Evolutionary conservation across 345 rosid genomes (phyloP), one percentile per base, ranked within the genome.

Genomic region (Cardamine chenopodiifolia): DNA sequence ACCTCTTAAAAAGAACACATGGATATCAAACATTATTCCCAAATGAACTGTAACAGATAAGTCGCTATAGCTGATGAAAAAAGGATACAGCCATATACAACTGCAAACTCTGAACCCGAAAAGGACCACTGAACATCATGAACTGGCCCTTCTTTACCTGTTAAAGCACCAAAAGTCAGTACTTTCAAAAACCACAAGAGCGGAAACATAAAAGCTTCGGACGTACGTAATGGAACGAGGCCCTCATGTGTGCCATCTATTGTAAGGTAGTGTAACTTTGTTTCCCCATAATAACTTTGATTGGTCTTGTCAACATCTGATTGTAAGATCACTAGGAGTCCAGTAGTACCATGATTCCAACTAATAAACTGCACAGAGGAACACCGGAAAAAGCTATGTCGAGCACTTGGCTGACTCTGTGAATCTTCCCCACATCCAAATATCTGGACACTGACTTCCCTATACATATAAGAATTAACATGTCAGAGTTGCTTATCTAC

Each of bases 81-180:
- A 85, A 87, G 98, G 97, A 94, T 94, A 94, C 97, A 94, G 35
- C 98, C 97, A 82, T 94, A 94, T 73, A 89, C 95, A 79, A 91
- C 97, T 65, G 97, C 97, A 82, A 94, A 94, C 78, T 94, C 89
- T 68, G 85, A 86, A 66, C 98, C 98, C 50, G 92, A 88, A 66
- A 68, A 73, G 15, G 98, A 94, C 98, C 98, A 94, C 61, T 88
- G 98, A 79, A 91, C 98, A 83, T 94, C 97, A 78, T 94, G 97
- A 81, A 94, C 72, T 25, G 98, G 98, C 52, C 98, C 98, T 75
- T 94, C 98, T 78, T 91, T 94, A 76, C 98, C 98, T 91, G 89
- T 63, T 55, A 77, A 67, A 35, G 67, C 14, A 68, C 75, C 68
- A 55, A 68, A 70, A 73, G 32, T 85, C 73, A 86, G 82, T 59